These are phyloP conservation scores for Phaeodactylum tricornutum DNA, from an alignment of 108 stramenopile genomes.

Conservation along the genomic window DNA sequence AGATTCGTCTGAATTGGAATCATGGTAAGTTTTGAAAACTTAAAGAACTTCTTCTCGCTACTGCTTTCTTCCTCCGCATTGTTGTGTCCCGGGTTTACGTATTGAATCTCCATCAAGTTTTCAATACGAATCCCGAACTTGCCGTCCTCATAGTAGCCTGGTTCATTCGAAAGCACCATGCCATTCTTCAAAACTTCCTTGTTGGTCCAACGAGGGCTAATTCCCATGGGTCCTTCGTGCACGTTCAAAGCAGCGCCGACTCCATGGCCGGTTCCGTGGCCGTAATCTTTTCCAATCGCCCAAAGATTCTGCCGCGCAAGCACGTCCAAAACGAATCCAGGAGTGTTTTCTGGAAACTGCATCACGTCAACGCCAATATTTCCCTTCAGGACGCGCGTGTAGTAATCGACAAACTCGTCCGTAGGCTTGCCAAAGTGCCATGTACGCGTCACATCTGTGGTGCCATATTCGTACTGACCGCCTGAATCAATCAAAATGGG, in stretches of 20 bases:
- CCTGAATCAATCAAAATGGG: constrained; percentile 91
- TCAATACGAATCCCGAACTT: constrained; percentile 95
- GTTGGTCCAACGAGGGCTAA: constrained; percentile 63
- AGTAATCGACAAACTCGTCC: constrained; percentile 61
- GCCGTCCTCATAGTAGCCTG: constrained; percentile 95
- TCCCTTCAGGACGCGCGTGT: constrained; percentile 93
- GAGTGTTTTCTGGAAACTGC: constrained; percentile 91
- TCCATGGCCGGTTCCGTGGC: constrained; percentile 97
- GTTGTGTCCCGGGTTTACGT: constrained; percentile 31
- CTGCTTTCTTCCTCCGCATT: constrained; percentile 14
- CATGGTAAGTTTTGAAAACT: constrained; percentile 76
- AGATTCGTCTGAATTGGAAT: constrained; percentile 86
- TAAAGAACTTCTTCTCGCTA: constrained; percentile 56
- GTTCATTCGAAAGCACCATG: constrained; percentile 97
- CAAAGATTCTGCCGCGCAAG: constrained; percentile 87
- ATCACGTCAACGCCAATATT: constrained; percentile 87
- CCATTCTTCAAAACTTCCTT: constrained; percentile 74
- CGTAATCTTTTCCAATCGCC: constrained; percentile 89
- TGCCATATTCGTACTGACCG: constrained; percentile 92
- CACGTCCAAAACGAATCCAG: constrained; percentile 91
- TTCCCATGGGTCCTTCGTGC: constrained; percentile 90
- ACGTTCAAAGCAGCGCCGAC: constrained; percentile 93
- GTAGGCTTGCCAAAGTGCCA: constrained; percentile 87
- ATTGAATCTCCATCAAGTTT: constrained; percentile 66
- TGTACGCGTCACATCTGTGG: constrained; percentile 96